Base-by-base conservation (phyloP, 2,329 filamentous ascomycete species). In the Diaporthe longicolla region DNA sequence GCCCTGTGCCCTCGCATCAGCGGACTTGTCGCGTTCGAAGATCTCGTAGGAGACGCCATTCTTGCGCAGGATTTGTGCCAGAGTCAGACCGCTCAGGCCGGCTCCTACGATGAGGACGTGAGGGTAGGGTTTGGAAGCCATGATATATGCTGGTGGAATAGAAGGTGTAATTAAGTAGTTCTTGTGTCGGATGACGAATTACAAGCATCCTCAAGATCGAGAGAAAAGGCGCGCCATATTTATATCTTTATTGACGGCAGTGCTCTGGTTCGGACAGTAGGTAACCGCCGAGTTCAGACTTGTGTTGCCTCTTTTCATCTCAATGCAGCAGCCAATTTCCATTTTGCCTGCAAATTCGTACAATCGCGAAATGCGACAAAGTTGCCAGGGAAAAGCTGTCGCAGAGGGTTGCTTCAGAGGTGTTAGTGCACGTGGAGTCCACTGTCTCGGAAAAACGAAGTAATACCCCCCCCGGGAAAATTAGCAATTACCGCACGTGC, bases 31-130 rank as follows among this genome's bases (percentile, higher is more conserved):
- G 17, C 82, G 82, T 66, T 86, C 84, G 71, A 83, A 85, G 65
- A 86, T 79, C 52, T 78, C 77, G 66, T 82, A 85, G 0, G 80
- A 77, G 3, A 85, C 75, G 21, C 76, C 77, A 21, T 78, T 76
- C 43, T 79, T 81, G 66, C 80, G 80, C 13, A 86, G 79, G 55
- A 80, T 77, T 74, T 86, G 84, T 13, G 83, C 84, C 19, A 86
- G 78, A 10, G 82, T 81, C 13, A 86, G 79, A 19, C 85, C 85
- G 61, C 82, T 82, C 55, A 87, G 81, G 52, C 84, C 85, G 24
- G 82, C 84, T 6, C 84, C 84, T 54, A 85, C 78, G 73, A 87
- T 85, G 58, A 86, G 74, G 50, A 86, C 78, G 37, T 79, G 78
- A 1, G 72, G 78, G 21, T 72, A 72, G 1, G 71, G 24, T 32